Percentiles rank a stretch among this genome's conserved stretches.
phyloP scores from a whole-genome alignment of 352 stramenopile genomes.

The Bremia lactucae region DNA sequence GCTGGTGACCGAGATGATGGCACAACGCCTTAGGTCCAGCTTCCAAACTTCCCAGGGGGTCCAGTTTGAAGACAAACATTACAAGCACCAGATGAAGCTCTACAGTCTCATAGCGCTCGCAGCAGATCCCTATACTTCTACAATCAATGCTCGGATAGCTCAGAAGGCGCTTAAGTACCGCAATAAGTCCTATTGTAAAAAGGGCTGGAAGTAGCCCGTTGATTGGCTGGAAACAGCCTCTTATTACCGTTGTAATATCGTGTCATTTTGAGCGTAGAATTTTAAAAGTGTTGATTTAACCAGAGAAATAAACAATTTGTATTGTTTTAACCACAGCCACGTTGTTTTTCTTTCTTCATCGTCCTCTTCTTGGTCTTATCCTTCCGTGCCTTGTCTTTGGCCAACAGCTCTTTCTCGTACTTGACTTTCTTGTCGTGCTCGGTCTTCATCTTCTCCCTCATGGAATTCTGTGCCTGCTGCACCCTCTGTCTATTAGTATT shows the following conservation, averaged over 20 bases:
- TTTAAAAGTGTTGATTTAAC: too few species aligned
- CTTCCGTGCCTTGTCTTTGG: conserved; percentile 56
- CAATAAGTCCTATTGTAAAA: conserved; percentile 6
- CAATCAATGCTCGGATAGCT: conserved; percentile 15
- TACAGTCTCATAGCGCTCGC: conserved; percentile 12
- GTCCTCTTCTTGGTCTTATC: conserved; percentile 67
- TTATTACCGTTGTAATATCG: too few species aligned
- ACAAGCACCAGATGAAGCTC: conserved; percentile 8
- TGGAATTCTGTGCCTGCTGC: conserved; percentile 34
- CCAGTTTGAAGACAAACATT: conserved; percentile 11
- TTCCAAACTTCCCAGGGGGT: conserved; percentile 22
- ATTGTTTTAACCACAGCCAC: conserved; percentile 35
- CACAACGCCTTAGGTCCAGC: conserved; percentile 9
- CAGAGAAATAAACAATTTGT: not conserved
- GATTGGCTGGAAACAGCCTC: not conserved
- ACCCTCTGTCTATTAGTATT: conserved; percentile 53
- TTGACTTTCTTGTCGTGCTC: conserved; percentile 63
- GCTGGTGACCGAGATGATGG: not conserved
- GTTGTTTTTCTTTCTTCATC: conserved; percentile 63
- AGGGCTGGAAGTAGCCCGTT: not conserved
- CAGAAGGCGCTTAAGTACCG: conserved; percentile 22
- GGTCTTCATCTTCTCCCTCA: conserved; percentile 64
- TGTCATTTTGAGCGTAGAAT: too few species aligned
- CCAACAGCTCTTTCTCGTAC: conserved; percentile 57
- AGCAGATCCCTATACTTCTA: conserved; percentile 6